These are phyloP conservation scores for Phytophthora palmivora DNA, from an alignment of 352 stramenopile species.

Conservation along the genomic window DNA sequence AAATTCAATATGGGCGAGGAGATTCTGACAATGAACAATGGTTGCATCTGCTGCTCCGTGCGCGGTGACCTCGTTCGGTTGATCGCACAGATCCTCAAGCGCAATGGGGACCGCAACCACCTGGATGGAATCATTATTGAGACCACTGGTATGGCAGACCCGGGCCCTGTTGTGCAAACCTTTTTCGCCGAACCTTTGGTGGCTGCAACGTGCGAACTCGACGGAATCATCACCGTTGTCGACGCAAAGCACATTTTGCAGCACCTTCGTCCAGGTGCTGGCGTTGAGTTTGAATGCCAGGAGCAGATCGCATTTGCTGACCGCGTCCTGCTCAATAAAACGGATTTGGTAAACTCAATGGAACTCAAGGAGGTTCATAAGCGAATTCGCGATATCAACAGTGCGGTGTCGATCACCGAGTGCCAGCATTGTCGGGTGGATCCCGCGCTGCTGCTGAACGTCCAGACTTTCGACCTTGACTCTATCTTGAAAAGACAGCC, in stretches of 20 bases:
- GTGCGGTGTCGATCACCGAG: constrained; percentile 52
- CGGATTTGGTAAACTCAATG: constrained; percentile 90
- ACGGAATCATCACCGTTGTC: constrained; percentile 96
- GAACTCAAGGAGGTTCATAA: constrained; percentile 60
- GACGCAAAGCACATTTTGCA: constrained; percentile 94
- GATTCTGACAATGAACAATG: constrained; percentile 94
- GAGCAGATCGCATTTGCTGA: constrained; percentile 97
- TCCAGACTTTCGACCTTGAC: constrained; percentile 58
- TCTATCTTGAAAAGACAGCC: constrained; percentile 58
- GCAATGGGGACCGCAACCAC: constrained; percentile 39
- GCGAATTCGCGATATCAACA: constrained; percentile 60
- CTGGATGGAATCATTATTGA: constrained; percentile 91
- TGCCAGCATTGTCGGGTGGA: constrained; percentile 59
- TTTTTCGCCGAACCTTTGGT: constrained; percentile 94
- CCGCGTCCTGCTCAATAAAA: constrained; percentile 97
- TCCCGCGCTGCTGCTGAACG: constrained; percentile 46
- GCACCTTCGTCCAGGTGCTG: constrained; percentile 63
- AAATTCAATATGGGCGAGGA: constrained; percentile 66
- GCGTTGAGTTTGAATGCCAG: constrained; percentile 85
- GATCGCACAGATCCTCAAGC: constrained; percentile 67
- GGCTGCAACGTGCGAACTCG: constrained; percentile 76
- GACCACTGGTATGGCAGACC: constrained; percentile 91
- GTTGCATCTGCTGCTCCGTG: constrained; percentile 97
- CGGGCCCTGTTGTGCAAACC: constrained; percentile 90
- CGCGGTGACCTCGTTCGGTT: constrained; percentile 78